These are phyloP conservation scores for Parachlorella kessleri DNA, from an alignment of 139 green algal species.

Conservation along the genomic window DNA sequence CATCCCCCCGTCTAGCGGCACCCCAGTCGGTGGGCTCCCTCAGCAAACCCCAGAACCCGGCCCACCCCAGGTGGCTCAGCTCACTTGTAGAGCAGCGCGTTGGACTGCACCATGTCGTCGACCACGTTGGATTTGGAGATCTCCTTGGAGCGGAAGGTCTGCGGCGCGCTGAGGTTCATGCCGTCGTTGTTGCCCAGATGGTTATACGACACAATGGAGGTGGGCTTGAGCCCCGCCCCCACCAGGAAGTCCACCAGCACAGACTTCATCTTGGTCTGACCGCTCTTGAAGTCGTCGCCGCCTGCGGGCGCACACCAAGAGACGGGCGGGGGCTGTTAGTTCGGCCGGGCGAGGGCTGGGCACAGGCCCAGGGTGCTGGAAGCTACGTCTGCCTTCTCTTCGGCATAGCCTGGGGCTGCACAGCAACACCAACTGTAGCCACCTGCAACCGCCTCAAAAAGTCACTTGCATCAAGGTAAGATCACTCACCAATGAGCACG, in stretches of 20 bases:
- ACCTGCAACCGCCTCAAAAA: no score
- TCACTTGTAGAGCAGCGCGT: constrained; percentile 90
- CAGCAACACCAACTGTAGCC: no score
- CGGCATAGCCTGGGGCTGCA: no score
- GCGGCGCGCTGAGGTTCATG: constrained; percentile 94
- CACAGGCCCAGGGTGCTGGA: no score
- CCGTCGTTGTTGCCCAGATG: constrained; percentile 99
- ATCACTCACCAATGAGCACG: constrained; percentile 89
- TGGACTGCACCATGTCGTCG: constrained; percentile 98
- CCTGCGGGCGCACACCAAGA: not conserved
- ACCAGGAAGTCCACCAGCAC: constrained; percentile 98
- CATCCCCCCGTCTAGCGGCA: no score
- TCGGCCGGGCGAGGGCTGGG: no score
- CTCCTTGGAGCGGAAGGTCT: constrained; percentile 92
- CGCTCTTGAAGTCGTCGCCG: constrained; percentile 99
- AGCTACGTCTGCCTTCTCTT: no score
- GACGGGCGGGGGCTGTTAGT: not conserved
- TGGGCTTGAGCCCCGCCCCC: constrained; percentile 97
- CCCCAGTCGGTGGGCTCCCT: no score
- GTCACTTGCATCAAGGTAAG: no score
- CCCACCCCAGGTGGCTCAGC: no score
- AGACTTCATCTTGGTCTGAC: constrained; percentile 98
- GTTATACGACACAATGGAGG: constrained; percentile 98
- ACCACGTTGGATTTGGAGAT: constrained; percentile 99
- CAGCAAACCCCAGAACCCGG: no score